Conservation (phyloP, 345 rosid genomes). For the Toxicodendron radicans region DNA sequence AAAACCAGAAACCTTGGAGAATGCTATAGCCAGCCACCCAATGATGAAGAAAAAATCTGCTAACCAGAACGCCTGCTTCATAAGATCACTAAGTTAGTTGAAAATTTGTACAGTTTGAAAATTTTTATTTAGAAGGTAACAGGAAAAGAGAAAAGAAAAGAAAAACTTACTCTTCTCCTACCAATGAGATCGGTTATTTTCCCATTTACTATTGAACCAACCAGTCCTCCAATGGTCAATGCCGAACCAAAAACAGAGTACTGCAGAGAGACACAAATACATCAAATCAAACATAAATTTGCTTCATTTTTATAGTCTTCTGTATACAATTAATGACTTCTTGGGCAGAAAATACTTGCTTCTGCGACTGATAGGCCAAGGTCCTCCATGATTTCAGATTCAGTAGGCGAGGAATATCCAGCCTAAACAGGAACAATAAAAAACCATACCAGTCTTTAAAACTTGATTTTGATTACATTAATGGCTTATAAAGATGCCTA, state of each 20-base stretch:
- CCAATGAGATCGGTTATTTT: conserved; percentile 44
- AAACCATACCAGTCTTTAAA: neutral
- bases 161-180: conserved; percentile 38
- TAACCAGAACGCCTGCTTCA: conserved; percentile 7
- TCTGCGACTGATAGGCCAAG: conserved; percentile 31
- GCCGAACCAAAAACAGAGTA: conserved; percentile 62
- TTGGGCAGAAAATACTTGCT: neutral
- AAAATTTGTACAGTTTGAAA: neutral
- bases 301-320: too few relatives aligned
- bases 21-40: conserved; percentile 13
- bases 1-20: conserved; percentile 18
- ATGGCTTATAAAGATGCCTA: neutral
- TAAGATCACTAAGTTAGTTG: neutral
- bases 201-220: conserved; percentile 50
- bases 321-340: too few relatives aligned
- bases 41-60: neutral
- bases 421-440: conserved; percentile 35
- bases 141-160: neutral
- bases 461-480: too few relatives aligned
- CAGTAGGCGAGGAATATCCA: conserved; percentile 85
- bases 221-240: conserved; percentile 56
- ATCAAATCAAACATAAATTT: too few relatives aligned
- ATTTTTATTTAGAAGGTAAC: neutral
- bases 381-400: conserved; percentile 63
- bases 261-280: conserved; percentile 21